Base-by-base conservation (phyloP, 176 grass and related monocot species). In the Phyllostachys edulis region DNA sequence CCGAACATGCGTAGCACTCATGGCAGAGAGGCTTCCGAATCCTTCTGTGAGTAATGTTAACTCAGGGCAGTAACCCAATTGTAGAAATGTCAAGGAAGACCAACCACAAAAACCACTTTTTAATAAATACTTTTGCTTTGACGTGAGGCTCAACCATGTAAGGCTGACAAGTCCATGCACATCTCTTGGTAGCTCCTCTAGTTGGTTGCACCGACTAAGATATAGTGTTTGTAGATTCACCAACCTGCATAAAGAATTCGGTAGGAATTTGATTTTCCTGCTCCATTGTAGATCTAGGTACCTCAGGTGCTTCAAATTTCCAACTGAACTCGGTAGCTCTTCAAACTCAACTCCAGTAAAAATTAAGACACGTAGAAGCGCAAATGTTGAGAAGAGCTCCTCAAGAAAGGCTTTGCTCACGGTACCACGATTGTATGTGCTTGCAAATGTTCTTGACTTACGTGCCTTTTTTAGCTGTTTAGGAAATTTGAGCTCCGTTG, bases 171-270 rank as follows among this genome's bases (percentile, higher is more conserved):
- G 65, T 57, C 8, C 17, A 11, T 70, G 1, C n/a, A 70, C 51
- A 71, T 71, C 50, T 13, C 23, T 59, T 71, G 79, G 66, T 0
- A 71, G 14, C n/a, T 10, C 78, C 32, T 26, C 29, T 2, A 82
- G 51, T 21, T 82, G 21, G 24, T 70, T 1, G 38, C 66, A 82
- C 15, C 51, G 4, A 71, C 9, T 14, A 20, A 81, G 65, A 0
- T 29, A n/a, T 5, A 82, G 36, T 8, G 66, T 71, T 44, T 82
- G 65, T 32, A 82, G 26, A 57, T 82, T 82, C 15, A 82, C 66
- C 8, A 82, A 9, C n/a, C 49, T 72, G 17, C 69, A 72, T 23
- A 72, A 6, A 29, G 69, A 72, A 72, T 80, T 80, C 3, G 78
- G 78, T 9, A 80, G 12, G 32, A 1, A 71, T 82, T 44, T 82